These are phyloP conservation scores for Leptosphaerulina australis DNA, from an alignment of 2,329 filamentous ascomycete species.

Conservation along the genomic window DNA sequence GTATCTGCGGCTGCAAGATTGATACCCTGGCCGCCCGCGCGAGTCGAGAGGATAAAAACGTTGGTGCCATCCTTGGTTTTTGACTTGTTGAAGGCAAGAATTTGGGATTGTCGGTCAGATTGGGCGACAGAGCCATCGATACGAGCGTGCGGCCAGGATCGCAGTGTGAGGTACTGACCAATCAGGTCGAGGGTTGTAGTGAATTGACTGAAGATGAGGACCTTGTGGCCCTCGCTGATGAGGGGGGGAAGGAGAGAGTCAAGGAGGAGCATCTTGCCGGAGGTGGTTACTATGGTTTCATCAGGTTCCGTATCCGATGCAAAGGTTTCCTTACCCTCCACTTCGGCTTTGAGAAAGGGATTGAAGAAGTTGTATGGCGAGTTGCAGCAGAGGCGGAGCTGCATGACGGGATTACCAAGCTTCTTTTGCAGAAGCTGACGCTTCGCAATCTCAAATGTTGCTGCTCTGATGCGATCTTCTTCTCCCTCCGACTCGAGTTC, in stretches of 20 bases:
- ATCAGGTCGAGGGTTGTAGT: conserved; percentile 92
- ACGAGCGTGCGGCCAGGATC: conserved; percentile 80
- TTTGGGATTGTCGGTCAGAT: conserved; percentile 57
- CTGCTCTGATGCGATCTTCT: conserved; percentile 68
- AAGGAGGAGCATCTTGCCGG: conserved; percentile 93
- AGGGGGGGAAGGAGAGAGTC: conserved; percentile 82
- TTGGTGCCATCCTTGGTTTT: conserved; percentile 50
- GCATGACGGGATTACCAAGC: conserved; percentile 89
- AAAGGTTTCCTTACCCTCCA: conserved; percentile 53
- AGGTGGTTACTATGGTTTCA: conserved; percentile 81
- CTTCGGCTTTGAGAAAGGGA: conserved; percentile 68
- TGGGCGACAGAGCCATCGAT: conserved; percentile 90
- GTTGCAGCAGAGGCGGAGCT: conserved; percentile 90
- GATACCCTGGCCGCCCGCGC: conserved; percentile 93
- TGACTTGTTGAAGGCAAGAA: conserved; percentile 55
- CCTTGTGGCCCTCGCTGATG: conserved; percentile 78
- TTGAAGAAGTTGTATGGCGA: conserved; percentile 97
- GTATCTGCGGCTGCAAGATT: conserved; percentile 92
- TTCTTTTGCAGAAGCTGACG: conserved; percentile 90
- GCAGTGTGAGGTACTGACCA: conserved; percentile 82
- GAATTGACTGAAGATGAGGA: conserved; percentile 96
- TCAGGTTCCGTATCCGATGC: conserved; percentile 65
- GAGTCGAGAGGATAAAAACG: conserved; percentile 86
- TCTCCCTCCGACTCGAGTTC: conserved; percentile 55
- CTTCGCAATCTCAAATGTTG: conserved; percentile 78